phyloP scores from a whole-genome alignment of 2,329 filamentous ascomycete species.

The Microcyclospora pomicola region DNA sequence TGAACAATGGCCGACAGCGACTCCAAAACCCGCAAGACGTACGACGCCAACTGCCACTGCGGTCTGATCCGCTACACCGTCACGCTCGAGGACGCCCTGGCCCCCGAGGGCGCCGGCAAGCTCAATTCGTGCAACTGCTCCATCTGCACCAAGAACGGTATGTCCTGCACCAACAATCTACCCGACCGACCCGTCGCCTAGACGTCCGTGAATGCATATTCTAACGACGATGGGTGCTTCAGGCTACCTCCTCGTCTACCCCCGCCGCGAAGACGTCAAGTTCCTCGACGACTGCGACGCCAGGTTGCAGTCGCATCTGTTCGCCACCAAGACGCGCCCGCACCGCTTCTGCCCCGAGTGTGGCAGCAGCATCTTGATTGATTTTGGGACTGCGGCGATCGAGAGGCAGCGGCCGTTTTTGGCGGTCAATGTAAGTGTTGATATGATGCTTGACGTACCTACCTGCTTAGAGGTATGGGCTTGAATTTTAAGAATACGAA shows the following conservation, averaged over 20 bases:
- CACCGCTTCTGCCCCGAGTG: conserved; percentile 16
- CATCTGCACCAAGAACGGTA: conserved; percentile 15
- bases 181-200: background rate
- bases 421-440: conserved; percentile 9
- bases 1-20: background rate
- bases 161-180: background rate
- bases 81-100: conserved; percentile 8
- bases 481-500: too few relatives aligned
- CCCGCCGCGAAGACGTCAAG: conserved; percentile 8
- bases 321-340: conserved; percentile 9
- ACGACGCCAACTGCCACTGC: conserved; percentile 15
- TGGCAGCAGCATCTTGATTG: conserved; percentile 13
- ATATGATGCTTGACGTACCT: too few relatives aligned
- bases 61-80: conserved; percentile 8
- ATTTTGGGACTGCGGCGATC: conserved; percentile 7
- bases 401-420: conserved; percentile 3
- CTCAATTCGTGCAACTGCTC: conserved; percentile 15
- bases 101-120: conserved; percentile 7
- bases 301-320: conserved; percentile 9
- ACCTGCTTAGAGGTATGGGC: too few relatives aligned
- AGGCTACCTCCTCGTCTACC: conserved; percentile 12
- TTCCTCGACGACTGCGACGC: conserved; percentile 6
- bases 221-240: background rate
- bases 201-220: background rate
- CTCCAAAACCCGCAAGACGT: conserved; percentile 5